Evolutionary conservation across 202 grass and related monocot genomes (phyloP), one percentile per base, ranked within the genome.

Genomic region (Zoysia matrella): DNA sequence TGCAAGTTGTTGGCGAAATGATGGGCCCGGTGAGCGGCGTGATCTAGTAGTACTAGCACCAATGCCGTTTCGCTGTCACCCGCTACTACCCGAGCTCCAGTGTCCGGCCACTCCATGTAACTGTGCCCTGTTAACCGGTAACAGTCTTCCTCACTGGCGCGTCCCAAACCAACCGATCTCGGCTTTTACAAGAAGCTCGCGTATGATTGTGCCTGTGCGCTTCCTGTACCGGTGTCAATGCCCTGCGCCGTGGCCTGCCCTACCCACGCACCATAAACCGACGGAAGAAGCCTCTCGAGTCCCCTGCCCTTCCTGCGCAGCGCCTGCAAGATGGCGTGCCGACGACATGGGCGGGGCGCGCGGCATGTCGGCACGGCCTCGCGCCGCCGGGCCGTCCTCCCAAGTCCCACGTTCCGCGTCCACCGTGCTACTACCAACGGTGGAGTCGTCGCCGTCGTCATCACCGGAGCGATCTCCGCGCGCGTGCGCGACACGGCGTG

Each of bases 281-380:
- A 46, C 5, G 45, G 45, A 46, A 5, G 81, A 80, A 80, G 57
- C 49, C 82, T 85, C 78, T 85, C 65, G 82, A 85, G 11, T 18
- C 67, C 2, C 57, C 61, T 47, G 69, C 61, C 67, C 16, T 75
- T 57, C 65, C 79, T 71, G 30, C 30, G 30, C 30, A 36, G 30
- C 30, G 48, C 58, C 73, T 72, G 53, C 70, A 63, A 30, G 63
- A 60, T 15, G 67, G 76, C 83, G 73, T 78, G 87, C 83, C 78
- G 67, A 74, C 73, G 87, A 86, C 78, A 86, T 78, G 87, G 87
- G 78, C 83, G 47, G 46, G 10, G 87, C 7, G 83, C 67, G 12
- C 47, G 46, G 36, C 87, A 54, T 89, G 87, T 46, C 45, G 45
- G 45, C 45, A 46, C 61, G 10, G 81, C 82, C 71, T 16, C 12